Evolutionary conservation across 2,329 filamentous ascomycete species (phyloP).

Genomic region (Colletotrichum sp.): DNA sequence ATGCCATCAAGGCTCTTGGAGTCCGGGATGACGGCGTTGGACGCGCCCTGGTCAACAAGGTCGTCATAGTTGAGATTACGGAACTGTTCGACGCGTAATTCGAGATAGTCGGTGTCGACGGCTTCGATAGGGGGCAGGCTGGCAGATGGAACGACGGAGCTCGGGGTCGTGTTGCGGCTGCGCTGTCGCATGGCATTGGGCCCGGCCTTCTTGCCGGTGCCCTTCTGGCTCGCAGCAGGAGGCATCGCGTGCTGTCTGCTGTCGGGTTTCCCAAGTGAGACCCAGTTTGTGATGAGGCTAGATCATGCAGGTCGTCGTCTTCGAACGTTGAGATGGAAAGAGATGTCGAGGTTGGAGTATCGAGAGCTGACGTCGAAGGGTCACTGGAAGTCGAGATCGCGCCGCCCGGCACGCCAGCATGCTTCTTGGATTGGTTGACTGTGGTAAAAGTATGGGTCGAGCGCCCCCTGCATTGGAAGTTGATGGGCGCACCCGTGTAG

Average conservation of each 20-base stretch:
- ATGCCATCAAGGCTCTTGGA: constrained; percentile 69
- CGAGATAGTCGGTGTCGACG: constrained; percentile 69
- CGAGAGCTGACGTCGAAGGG: constrained; percentile 1
- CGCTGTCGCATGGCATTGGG: constrained; percentile 67
- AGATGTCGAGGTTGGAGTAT: background rate
- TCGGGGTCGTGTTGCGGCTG: constrained; percentile 81
- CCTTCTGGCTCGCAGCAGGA: constrained; percentile 63
- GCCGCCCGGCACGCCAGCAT: constrained; percentile 8
- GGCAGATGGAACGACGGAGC: constrained; percentile 54
- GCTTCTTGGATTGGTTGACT: constrained; percentile 18
- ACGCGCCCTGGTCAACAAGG: constrained; percentile 67
- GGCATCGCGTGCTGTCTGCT: constrained; percentile 49
- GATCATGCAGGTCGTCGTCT: constrained; percentile 2
- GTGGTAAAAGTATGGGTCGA: constrained; percentile 11
- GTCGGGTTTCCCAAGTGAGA: background rate
- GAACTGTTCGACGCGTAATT: constrained; percentile 64
- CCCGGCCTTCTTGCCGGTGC: constrained; percentile 69
- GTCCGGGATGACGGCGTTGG: constrained; percentile 64
- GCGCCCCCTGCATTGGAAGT: background rate
- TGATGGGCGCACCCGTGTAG: background rate
- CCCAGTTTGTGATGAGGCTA: background rate
- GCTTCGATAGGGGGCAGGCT: constrained; percentile 60
- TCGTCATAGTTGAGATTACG: constrained; percentile 71
- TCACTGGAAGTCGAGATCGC: constrained; percentile 11
- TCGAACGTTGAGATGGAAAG: constrained; percentile 5